phyloP scores from a whole-genome alignment of 2,329 filamentous ascomycete genomes.

The Penicillium sp. region DNA sequence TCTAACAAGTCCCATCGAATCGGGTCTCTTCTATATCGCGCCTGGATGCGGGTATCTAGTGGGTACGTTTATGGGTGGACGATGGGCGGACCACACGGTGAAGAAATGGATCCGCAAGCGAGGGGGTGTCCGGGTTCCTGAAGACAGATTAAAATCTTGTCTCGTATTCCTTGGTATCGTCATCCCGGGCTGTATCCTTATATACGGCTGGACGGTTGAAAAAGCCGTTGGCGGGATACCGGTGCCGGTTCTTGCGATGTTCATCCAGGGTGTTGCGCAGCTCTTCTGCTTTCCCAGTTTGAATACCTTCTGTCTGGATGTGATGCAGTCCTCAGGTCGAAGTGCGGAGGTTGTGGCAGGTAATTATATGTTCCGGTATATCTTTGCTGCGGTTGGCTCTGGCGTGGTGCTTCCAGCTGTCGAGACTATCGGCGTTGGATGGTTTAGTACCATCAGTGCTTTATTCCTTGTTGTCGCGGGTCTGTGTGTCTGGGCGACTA shows the following conservation, averaged over 20 bases:
- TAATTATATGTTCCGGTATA: conserved; percentile 76
- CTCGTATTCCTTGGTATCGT: conserved; percentile 58
- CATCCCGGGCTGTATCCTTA: conserved; percentile 63
- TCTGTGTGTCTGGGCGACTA: conserved; percentile 49
- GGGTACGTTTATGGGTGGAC: conserved; percentile 70
- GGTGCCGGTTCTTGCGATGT: conserved; percentile 69
- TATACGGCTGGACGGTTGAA: conserved; percentile 68
- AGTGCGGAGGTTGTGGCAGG: conserved; percentile 75
- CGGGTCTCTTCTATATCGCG: conserved; percentile 72
- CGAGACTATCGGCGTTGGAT: conserved; percentile 74
- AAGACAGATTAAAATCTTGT: conserved; percentile 65
- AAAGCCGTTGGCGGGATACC: conserved; percentile 56
- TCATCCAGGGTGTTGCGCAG: conserved; percentile 71
- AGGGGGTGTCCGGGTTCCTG: conserved; percentile 60
- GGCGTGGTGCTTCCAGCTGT: conserved; percentile 73
- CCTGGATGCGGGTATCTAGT: conserved; percentile 69
- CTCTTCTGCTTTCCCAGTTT: conserved; percentile 73
- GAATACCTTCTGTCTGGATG: conserved; percentile 80
- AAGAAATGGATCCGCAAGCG: conserved; percentile 63
- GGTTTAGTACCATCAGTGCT: conserved; percentile 73
- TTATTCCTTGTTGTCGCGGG: conserved; percentile 55
- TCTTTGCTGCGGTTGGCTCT: conserved; percentile 70
- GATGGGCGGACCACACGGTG: conserved; percentile 68
- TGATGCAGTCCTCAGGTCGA: conserved; percentile 64
- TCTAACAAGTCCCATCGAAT: conserved; percentile 65